Evolutionary conservation across 257 asterid species (phyloP).

Genomic region (Nicotiana sylvestris): DNA sequence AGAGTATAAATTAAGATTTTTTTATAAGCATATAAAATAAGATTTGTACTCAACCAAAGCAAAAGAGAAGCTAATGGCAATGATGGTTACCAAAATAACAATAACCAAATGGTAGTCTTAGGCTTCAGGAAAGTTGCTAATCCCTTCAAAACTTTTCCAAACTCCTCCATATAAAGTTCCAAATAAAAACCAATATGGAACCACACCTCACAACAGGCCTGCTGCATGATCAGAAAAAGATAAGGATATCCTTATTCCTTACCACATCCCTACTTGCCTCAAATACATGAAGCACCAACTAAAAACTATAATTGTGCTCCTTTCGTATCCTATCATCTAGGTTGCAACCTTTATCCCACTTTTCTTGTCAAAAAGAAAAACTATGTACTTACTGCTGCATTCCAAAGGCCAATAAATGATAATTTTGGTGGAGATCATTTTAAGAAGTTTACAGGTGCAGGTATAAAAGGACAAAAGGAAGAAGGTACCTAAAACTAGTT

Average conservation of each 20-base stretch:
- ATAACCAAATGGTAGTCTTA: background rate
- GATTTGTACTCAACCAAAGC: background rate
- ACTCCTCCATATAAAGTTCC: background rate
- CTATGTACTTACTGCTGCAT: background rate
- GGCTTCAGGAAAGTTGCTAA: background rate
- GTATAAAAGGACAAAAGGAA: background rate
- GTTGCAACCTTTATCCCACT: background rate
- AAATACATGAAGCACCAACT: background rate
- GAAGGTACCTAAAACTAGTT: background rate
- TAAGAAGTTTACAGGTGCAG: background rate
- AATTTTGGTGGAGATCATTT: background rate
- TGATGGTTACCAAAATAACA: background rate
- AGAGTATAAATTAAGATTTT: background rate
- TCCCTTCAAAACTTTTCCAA: background rate
- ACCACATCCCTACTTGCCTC: background rate
- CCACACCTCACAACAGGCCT: background rate
- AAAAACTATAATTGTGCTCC: background rate
- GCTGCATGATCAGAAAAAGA: background rate
- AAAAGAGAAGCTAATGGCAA: background rate
- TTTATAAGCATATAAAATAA: background rate
- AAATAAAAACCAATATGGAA: background rate
- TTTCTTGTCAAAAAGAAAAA: background rate
- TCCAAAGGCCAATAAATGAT: background rate
- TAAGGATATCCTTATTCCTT: background rate
- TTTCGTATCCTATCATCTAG: background rate